phyloP scores from a whole-genome alignment of 2,329 filamentous ascomycete genomes.

The Metarhizium anisopliae region DNA sequence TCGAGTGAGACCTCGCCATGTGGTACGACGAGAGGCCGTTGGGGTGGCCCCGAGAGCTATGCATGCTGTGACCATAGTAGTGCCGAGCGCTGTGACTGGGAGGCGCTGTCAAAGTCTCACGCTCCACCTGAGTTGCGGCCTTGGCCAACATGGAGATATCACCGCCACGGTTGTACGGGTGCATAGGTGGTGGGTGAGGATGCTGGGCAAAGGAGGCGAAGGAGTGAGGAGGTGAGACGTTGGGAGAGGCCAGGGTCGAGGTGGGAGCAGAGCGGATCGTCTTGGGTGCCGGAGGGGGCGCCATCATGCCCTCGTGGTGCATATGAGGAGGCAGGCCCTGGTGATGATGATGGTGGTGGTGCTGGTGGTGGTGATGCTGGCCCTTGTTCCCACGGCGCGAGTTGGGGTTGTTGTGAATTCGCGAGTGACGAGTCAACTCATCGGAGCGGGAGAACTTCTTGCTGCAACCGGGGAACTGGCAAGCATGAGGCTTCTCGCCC shows the following conservation, averaged over 20 bases:
- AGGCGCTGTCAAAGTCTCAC: constrained; percentile 38
- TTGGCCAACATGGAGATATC: constrained; percentile 54
- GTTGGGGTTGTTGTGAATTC: constrained; percentile 99
- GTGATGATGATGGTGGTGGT: constrained; percentile 24
- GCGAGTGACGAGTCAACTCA: constrained; percentile 90
- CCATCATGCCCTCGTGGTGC: constrained; percentile 60
- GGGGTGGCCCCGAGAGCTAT: constrained; percentile 50
- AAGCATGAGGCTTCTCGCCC: constrained; percentile 95
- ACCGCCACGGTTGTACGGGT: constrained; percentile 39
- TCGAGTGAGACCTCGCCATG: constrained; percentile 83
- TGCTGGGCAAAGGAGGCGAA: constrained; percentile 62
- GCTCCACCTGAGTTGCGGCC: constrained; percentile 52
- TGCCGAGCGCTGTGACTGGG: constrained; percentile 37
- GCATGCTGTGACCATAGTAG: constrained; percentile 40
- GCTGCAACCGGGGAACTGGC: constrained; percentile 89
- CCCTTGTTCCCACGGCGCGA: constrained; percentile 86
- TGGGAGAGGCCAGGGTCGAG: constrained; percentile 83
- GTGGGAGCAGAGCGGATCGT: constrained; percentile 82
- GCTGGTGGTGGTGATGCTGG: constrained; percentile 32
- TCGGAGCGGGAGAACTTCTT: constrained; percentile 97
- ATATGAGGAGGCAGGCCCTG: constrained; percentile 33
- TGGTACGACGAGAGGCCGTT: constrained; percentile 80
- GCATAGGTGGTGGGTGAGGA: constrained; percentile 29
- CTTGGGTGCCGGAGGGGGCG: constrained; percentile 63
- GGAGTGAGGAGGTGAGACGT: constrained; percentile 89